Evolutionary conservation across 345 rosid species (phyloP).

Genomic region (Theobroma cacao): DNA sequence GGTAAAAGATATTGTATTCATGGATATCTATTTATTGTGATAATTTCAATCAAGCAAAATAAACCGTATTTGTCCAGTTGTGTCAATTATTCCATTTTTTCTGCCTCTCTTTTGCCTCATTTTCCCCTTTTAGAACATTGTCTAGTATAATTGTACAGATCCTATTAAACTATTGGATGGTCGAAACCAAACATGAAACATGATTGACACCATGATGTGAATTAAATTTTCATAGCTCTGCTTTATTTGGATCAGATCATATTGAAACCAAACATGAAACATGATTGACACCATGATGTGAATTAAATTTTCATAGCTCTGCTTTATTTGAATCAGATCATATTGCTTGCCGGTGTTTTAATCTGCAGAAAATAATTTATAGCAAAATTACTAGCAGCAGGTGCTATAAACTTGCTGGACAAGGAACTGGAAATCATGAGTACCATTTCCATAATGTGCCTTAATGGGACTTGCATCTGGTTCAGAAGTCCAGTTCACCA

Average conservation of each 20-base stretch:
- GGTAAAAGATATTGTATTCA: slow-evolving; percentile 41
- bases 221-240: no score
- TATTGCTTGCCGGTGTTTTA: not conserved
- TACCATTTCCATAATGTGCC: no score
- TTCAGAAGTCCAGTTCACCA: no score
- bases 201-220: not conserved
- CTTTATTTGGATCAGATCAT: not conserved
- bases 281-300: not conserved
- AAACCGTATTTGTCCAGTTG: not conserved
- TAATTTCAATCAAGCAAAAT: not conserved
- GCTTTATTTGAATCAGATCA: not conserved
- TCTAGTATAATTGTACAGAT: not conserved
- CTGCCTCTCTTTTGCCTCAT: not conserved
- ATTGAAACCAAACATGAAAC: not conserved
- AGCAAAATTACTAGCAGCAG: not conserved
- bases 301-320: not conserved
- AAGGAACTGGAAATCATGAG: no score
- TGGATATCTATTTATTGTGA: not conserved
- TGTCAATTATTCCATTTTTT: not conserved
- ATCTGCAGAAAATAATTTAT: no score
- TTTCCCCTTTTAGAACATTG: not conserved
- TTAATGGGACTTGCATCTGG: no score
- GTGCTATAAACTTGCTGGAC: no score
- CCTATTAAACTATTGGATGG: not conserved
- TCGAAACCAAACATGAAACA: not conserved